Conservation (phyloP, 257 asterid genomes). For the Linderniella brevidens region DNA sequence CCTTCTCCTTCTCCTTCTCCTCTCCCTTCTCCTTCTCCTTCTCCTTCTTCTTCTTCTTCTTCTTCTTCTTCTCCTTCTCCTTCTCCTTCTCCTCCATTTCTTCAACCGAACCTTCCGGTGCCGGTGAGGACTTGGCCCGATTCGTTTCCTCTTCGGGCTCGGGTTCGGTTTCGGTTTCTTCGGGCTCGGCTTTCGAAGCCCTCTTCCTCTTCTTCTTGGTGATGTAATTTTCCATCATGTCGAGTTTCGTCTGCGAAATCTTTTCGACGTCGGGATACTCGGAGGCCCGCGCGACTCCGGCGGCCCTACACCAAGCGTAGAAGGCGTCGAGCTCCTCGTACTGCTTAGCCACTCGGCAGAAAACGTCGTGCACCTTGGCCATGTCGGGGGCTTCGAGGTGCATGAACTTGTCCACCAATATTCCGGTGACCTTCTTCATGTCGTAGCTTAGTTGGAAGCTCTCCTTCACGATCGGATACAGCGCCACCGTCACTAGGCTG, state of each 20-base stretch:
- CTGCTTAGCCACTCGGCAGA: constrained; percentile 50
- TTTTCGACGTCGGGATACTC: constrained; percentile 66
- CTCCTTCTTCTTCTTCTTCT: too few species aligned
- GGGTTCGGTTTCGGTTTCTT: constrained; percentile 13
- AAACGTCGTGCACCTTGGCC: constrained; percentile 36
- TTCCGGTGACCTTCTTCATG: constrained; percentile 37
- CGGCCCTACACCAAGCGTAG: constrained; percentile 57
- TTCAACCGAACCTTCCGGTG: constrained; percentile 20
- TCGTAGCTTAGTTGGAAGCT: constrained; percentile 48
- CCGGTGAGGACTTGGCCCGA: constrained; percentile 28
- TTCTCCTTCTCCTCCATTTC: too few species aligned
- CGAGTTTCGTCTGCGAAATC: constrained; percentile 53
- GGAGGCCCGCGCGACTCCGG: constrained; percentile 36
- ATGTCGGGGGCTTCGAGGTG: constrained; percentile 60
- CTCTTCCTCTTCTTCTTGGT: constrained; percentile 31
- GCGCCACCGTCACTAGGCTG: constrained; percentile 46
- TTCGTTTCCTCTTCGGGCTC: constrained; percentile 24
- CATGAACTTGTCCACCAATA: constrained; percentile 58
- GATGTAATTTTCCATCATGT: constrained; percentile 62
- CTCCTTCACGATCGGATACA: constrained; percentile 47
- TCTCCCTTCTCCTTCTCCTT: too few species aligned
- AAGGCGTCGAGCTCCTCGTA: constrained; percentile 63
- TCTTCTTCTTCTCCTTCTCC: too few species aligned
- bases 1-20: too few species aligned
- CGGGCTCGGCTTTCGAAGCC: constrained; percentile 13